phyloP scores from a whole-genome alignment of 1,284 basidiomycete species.

The Pseudozyma hubeiensis region DNA sequence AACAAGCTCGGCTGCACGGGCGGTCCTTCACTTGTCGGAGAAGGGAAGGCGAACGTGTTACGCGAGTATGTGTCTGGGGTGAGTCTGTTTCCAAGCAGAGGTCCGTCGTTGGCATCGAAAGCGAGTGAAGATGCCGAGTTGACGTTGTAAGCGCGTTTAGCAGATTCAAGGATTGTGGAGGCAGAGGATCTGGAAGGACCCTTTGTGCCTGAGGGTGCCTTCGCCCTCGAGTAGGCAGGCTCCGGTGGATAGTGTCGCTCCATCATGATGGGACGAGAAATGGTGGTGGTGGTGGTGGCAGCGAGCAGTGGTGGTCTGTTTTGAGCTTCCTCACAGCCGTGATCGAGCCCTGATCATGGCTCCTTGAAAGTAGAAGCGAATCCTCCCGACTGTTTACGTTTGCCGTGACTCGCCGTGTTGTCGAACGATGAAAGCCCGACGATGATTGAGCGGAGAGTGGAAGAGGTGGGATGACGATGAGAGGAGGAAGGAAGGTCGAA shows the following conservation, averaged over 20 bases:
- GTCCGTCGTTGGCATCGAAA: neutral
- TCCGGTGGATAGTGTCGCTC: conserved; percentile 31
- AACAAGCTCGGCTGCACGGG: conserved; percentile 49
- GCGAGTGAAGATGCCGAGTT: conserved; percentile 2
- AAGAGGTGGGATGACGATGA: neutral
- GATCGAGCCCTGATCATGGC: conserved; percentile 37
- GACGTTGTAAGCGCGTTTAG: conserved; percentile 21
- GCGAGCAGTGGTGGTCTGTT: neutral
- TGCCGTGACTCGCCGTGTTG: too few species aligned
- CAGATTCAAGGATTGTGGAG: conserved; percentile 45
- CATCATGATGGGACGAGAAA: conserved; percentile 11
- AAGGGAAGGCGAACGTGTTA: conserved; percentile 11
- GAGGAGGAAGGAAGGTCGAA: neutral
- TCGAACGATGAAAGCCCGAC: neutral
- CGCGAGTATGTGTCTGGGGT: conserved; percentile 14
- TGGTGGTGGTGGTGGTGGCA: neutral
- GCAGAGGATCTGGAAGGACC: conserved; percentile 24
- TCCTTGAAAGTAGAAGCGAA: conserved; percentile 6
- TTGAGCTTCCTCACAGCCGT: conserved; percentile 38
- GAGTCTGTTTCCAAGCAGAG: conserved; percentile 32
- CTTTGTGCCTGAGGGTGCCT: conserved; percentile 13
- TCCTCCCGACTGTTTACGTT: too few species aligned
- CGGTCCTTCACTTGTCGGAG: conserved; percentile 18
- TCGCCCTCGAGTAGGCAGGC: conserved; percentile 5
- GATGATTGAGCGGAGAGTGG: neutral